phyloP scores from a whole-genome alignment of 208 protist species.

The Angomonas deanei region DNA sequence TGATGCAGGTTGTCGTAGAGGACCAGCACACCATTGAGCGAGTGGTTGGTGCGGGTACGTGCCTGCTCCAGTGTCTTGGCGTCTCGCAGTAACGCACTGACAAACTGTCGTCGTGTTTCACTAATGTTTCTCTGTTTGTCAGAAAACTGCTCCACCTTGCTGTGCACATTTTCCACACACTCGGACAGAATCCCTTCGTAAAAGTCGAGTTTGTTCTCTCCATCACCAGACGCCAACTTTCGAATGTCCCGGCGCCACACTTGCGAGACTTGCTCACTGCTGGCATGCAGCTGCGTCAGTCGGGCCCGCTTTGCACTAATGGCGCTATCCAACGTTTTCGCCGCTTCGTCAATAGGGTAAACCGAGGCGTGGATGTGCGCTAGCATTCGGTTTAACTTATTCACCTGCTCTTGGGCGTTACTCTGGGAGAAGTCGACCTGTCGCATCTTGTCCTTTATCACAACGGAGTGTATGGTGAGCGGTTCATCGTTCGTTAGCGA shows the following conservation, averaged over 20 bases:
- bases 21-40: slow-evolving; percentile 11
- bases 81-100: neutral
- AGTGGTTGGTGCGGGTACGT: neutral
- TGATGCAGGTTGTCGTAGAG: slow-evolving; percentile 21
- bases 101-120: neutral
- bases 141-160: slow-evolving; percentile 8
- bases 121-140: slow-evolving; percentile 6
- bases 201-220: neutral
- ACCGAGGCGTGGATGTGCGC: slow-evolving; percentile 15
- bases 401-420: neutral
- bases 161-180: slow-evolving; percentile 8
- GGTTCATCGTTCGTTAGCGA: neutral
- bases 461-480: neutral
- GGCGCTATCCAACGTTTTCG: slow-evolving; percentile 8
- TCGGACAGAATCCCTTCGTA: slow-evolving; percentile 10
- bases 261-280: slow-evolving; percentile 15
- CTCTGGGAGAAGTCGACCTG: neutral
- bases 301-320: slow-evolving; percentile 18
- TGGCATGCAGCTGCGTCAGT: slow-evolving; percentile 19
- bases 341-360: slow-evolving; percentile 17
- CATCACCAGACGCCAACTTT: slow-evolving; percentile 11
- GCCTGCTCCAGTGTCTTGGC: neutral
- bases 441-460: neutral
- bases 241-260: slow-evolving; percentile 28
- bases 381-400: slow-evolving; percentile 4